A percentile compares a stretch with the other conserved stretches of the same genome.
These are phyloP conservation scores for Planoprotostelium fungivorum DNA, from an alignment of 78 protist genomes.

Conservation along the genomic window DNA sequence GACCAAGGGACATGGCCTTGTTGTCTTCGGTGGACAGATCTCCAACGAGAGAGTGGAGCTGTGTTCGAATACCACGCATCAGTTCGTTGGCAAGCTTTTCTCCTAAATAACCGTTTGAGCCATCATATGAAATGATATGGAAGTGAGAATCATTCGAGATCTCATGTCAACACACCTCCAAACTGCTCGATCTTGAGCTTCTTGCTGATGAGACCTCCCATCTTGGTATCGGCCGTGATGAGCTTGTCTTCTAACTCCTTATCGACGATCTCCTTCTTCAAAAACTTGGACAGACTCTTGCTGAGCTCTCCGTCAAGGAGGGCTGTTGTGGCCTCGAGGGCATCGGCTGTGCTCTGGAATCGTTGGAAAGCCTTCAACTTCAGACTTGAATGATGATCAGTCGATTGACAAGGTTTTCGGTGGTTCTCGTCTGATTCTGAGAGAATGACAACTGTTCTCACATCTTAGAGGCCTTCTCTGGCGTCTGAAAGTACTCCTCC, in stretches of 20 bases:
- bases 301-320: slow-evolving; percentile 77
- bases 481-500: slow-evolving; percentile 11
- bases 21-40: background rate
- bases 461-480: slow-evolving; percentile 44
- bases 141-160: too few species aligned
- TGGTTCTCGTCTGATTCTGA: background rate
- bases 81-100: slow-evolving; percentile 43
- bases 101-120: background rate
- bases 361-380: slow-evolving; percentile 80
- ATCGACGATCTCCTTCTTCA: slow-evolving; percentile 73
- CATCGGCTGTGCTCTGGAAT: slow-evolving; percentile 85
- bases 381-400: slow-evolving; percentile 6
- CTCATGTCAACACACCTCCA: background rate
- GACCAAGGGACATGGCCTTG: slow-evolving; percentile 71
- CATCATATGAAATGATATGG: too few species aligned
- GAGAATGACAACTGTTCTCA: background rate
- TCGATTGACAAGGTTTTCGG: background rate
- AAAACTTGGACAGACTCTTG: slow-evolving; percentile 79
- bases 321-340: slow-evolving; percentile 88
- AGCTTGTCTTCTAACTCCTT: slow-evolving; percentile 72
- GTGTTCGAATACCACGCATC: slow-evolving; percentile 72
- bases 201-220: slow-evolving; percentile 82
- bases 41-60: slow-evolving; percentile 44
- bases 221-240: slow-evolving; percentile 84
- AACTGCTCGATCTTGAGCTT: background rate